Evolutionary conservation across 805 yeast species (phyloP).

Genomic region (Starmerella cellae): DNA sequence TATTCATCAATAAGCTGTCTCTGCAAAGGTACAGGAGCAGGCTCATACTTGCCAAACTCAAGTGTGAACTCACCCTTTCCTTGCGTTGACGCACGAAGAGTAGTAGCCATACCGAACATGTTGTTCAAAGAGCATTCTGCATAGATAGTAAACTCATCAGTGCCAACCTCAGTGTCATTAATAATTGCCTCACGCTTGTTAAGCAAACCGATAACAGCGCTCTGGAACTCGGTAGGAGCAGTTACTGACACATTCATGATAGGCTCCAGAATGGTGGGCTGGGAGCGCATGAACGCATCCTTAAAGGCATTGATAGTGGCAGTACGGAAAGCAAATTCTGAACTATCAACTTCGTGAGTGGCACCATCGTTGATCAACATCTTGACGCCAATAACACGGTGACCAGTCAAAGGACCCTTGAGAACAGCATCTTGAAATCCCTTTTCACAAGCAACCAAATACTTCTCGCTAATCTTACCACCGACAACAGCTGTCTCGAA

Average conservation of each 20-base stretch:
- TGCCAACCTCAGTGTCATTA: slow-evolving; percentile 83
- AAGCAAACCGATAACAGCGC: slow-evolving; percentile 75
- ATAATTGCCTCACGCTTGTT: slow-evolving; percentile 89
- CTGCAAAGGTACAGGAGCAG: slow-evolving; percentile 82
- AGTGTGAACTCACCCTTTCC: slow-evolving; percentile 97
- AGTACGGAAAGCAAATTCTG: slow-evolving; percentile 85
- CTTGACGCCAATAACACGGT: slow-evolving; percentile 78
- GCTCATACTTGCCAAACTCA: slow-evolving; percentile 86
- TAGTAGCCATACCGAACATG: slow-evolving; percentile 92
- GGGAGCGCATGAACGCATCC: slow-evolving; percentile 71
- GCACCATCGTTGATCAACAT: slow-evolving; percentile 96
- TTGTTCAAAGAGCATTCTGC: slow-evolving; percentile 95
- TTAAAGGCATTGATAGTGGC: slow-evolving; percentile 88
- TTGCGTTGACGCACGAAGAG: slow-evolving; percentile 90
- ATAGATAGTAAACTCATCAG: slow-evolving; percentile 82
- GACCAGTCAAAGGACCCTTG: slow-evolving; percentile 95
- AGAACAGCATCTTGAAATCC: slow-evolving; percentile 92
- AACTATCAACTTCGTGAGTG: slow-evolving; percentile 92
- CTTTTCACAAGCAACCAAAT: slow-evolving; percentile 80
- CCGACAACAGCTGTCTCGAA: slow-evolving; percentile 87
- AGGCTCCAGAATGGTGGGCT: slow-evolving; percentile 88
- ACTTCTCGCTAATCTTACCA: slow-evolving; percentile 93
- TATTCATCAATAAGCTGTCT: slow-evolving; percentile 77
- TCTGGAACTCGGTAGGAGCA: slow-evolving; percentile 95
- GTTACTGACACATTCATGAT: slow-evolving; percentile 87